Conservation (phyloP, 2,329 filamentous ascomycete genomes). For the Fusarium sp. region DNA sequence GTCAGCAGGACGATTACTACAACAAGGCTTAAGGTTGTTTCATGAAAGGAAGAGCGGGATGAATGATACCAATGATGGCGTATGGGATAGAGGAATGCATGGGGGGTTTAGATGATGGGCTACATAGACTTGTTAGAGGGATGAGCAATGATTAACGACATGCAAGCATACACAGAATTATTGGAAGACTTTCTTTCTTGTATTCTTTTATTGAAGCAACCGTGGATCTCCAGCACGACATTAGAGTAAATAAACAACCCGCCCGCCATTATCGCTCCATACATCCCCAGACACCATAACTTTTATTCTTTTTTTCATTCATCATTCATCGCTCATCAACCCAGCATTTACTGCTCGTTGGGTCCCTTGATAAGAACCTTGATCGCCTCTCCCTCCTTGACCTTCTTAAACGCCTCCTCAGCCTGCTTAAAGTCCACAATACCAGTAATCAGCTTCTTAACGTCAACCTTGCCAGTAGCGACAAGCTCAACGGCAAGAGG, state of each 20-base stretch:
- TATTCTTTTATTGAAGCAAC: background rate
- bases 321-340: slow-evolving; percentile 11
- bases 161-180: background rate
- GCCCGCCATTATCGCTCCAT: slow-evolving; percentile 3
- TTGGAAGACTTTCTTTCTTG: background rate
- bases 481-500: slow-evolving; percentile 84
- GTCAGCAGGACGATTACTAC: slow-evolving; percentile 65
- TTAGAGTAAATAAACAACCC: slow-evolving; percentile 1
- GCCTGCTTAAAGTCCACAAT: slow-evolving; percentile 84
- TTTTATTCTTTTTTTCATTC: slow-evolving; percentile 19
- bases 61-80: slow-evolving; percentile 34
- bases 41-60: background rate
- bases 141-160: slow-evolving; percentile 12
- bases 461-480: slow-evolving; percentile 76
- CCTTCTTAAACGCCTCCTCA: slow-evolving; percentile 86
- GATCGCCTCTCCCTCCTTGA: slow-evolving; percentile 83
- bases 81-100: slow-evolving; percentile 13
- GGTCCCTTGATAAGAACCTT: slow-evolving; percentile 76
- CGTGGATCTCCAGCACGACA: background rate
- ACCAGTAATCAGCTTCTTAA: slow-evolving; percentile 83
- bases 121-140: slow-evolving; percentile 20
- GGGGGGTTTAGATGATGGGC: slow-evolving; percentile 7
- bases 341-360: slow-evolving; percentile 63
- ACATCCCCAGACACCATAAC: slow-evolving; percentile 7
- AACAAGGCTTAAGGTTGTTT: slow-evolving; percentile 39